Evolutionary conservation across 495 filamentous ascomycete genomes (phyloP).

Genomic region (Penicillium antarcticum): DNA sequence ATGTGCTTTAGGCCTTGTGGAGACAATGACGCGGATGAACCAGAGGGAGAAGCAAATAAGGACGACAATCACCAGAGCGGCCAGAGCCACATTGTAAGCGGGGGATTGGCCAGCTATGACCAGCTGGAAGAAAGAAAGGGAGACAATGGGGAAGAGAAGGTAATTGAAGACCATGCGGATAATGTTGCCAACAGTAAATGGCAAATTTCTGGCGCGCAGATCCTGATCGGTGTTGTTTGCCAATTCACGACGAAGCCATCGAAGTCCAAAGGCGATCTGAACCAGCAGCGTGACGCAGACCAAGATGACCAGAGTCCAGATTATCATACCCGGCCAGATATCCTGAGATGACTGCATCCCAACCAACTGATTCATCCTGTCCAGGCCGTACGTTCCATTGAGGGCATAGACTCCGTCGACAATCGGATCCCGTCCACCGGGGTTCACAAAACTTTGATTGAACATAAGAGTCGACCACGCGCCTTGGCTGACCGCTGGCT

Average conservation of each 20-base stretch:
- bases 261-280: slow-evolving; percentile 70
- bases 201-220: slow-evolving; percentile 83
- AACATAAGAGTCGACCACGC: slow-evolving; percentile 91
- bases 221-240: slow-evolving; percentile 78
- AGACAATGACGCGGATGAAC: slow-evolving; percentile 74
- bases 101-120: slow-evolving; percentile 69
- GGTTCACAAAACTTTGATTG: slow-evolving; percentile 81
- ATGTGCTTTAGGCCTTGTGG: slow-evolving; percentile 74
- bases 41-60: slow-evolving; percentile 72
- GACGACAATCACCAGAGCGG: slow-evolving; percentile 68
- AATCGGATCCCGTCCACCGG: slow-evolving; percentile 61
- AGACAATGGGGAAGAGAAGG: slow-evolving; percentile 80
- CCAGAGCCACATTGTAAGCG: slow-evolving; percentile 64
- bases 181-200: slow-evolving; percentile 85
- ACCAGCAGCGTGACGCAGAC: slow-evolving; percentile 63
- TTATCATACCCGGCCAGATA: slow-evolving; percentile 88
- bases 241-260: slow-evolving; percentile 70
- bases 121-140: slow-evolving; percentile 86
- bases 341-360: slow-evolving; percentile 74
- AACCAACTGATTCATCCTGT: slow-evolving; percentile 75
- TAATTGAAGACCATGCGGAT: slow-evolving; percentile 89
- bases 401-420: slow-evolving; percentile 79
- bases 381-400: slow-evolving; percentile 71
- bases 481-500: slow-evolving; percentile 80
- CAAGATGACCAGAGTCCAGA: slow-evolving; percentile 79